Base-by-base conservation (phyloP, 805 yeast genomes). In the Cyberlindnera maritima region DNA sequence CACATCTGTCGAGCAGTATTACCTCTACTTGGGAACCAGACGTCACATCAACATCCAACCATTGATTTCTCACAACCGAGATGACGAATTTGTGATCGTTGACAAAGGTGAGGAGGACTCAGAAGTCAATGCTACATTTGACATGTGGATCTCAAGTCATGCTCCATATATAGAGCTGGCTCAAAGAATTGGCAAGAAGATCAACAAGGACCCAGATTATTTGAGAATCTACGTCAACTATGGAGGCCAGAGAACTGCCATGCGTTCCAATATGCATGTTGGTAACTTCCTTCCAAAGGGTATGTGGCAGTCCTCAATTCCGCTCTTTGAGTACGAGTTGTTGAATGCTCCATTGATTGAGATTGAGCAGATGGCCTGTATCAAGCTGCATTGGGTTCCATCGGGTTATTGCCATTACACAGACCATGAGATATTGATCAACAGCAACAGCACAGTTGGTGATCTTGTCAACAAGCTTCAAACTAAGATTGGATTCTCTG, bases 341-440 rank as follows among this genome's bases (percentile, higher is more conserved):
- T 72, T 94, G 58, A 85, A 81, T 39, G 81, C 90, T 37, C 80
- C 91, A 2, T 69, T 92, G 44, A 75, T 71, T 31, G 95, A 89
- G 52, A 77, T 85, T 57, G 99, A 94, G 64, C 81, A 77, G 52
- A 77, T 88, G 81, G 79, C 79, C 48, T 65, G 80, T 4, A 66
- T 91, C 36, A 79, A 74, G 43, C 71, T 92, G 18, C 74, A 74
- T 44, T 89, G 95, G 92, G 69, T 91, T 36, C 79, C 83, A 1
- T 80, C 80, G 37, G 87, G 88, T 11, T 76, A 88, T 39, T 73
- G 86, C 40, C 85, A 84, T 54, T 87, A 74, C 54, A 90, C 83
- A 51, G 71, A 74, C 40, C 77, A 75, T 56, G 95, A 86, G 35
- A 74, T 90, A 43, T 71, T 85, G 48, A 77, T 89, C n/a, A 82